These are phyloP conservation scores for Pleurotus salmoneostramineus DNA, from an alignment of 768 basidiomycete genomes.

Conservation along the genomic window DNA sequence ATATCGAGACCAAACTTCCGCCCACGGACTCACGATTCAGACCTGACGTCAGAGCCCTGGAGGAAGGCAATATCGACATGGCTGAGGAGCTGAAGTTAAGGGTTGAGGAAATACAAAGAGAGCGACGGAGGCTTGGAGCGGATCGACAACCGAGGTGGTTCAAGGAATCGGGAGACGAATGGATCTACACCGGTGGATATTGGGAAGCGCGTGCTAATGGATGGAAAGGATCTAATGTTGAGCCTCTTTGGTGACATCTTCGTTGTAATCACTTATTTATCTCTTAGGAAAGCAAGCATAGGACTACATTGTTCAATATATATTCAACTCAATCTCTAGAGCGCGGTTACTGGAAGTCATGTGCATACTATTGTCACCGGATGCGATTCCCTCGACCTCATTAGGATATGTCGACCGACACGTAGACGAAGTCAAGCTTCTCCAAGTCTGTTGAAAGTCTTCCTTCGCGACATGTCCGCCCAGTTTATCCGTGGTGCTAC, in stretches of 20 bases:
- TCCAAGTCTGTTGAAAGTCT: neutral
- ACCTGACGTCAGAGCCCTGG: slow-evolving; percentile 80
- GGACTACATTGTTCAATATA: neutral
- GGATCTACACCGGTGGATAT: slow-evolving; percentile 76
- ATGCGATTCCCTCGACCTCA: neutral
- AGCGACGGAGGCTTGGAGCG: slow-evolving; percentile 56
- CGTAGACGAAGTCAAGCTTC: slow-evolving; percentile 2
- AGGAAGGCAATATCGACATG: slow-evolving; percentile 65
- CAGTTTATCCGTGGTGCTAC: slow-evolving; percentile 2
- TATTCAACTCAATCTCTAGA: neutral
- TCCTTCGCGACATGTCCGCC: neutral
- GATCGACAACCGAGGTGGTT: slow-evolving; percentile 76
- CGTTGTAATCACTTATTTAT: slow-evolving; percentile 4
- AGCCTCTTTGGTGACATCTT: slow-evolving; percentile 58
- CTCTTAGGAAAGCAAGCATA: slow-evolving; percentile 4
- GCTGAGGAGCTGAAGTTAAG: slow-evolving; percentile 73
- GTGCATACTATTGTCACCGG: neutral
- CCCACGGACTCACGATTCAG: slow-evolving; percentile 80
- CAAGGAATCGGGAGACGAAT: slow-evolving; percentile 62
- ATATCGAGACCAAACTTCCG: slow-evolving; percentile 61
- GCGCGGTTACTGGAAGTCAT: neutral
- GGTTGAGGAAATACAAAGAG: slow-evolving; percentile 75
- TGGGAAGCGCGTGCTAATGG: slow-evolving; percentile 71
- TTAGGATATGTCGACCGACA: neutral
- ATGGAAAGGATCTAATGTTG: slow-evolving; percentile 51